Percentiles rank a stretch among this genome's conserved stretches.
Conservation (phyloP, 139 green algal genomes). For the Marvania coccoides region DNA sequence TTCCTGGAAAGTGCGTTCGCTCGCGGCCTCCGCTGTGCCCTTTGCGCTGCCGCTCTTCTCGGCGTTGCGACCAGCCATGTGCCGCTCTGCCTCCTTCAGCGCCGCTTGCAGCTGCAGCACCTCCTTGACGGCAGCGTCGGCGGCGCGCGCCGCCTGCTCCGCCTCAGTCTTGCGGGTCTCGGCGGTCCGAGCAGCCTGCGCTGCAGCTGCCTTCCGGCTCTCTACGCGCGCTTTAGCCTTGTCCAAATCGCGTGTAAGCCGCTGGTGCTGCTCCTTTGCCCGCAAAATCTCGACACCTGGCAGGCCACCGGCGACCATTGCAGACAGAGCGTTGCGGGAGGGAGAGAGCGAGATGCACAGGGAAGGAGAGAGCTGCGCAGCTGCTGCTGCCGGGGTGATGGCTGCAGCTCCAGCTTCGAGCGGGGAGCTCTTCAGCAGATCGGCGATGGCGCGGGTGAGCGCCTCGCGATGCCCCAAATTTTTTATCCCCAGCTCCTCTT, state of each 20-base stretch:
- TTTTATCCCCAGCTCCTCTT: neutral
- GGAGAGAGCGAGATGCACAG: neutral
- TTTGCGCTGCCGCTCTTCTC: no score
- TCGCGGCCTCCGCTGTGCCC: no score
- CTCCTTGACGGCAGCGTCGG: neutral
- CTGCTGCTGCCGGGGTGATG: neutral
- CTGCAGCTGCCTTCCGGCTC: no score
- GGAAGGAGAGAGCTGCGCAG: neutral
- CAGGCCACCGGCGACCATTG: neutral
- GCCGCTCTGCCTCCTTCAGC: neutral
- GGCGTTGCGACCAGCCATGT: no score
- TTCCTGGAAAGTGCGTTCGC: no score
- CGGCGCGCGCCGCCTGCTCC: neutral
- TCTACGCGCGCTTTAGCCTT: no score
- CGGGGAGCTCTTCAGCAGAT: neutral
- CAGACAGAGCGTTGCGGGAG: neutral
- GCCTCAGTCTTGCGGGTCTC: neutral
- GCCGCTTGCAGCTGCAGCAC: neutral
- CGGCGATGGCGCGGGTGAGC: neutral
- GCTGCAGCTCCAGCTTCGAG: neutral
- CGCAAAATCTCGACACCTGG: neutral
- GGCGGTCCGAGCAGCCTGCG: no score
- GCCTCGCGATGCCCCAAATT: neutral
- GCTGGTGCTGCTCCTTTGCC: neutral
- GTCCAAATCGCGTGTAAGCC: neutral